Percentiles rank a stretch among this genome's conserved stretches.
Evolutionary conservation across 2,329 filamentous ascomycete genomes (phyloP).

Genomic region (Bisporella sp.): DNA sequence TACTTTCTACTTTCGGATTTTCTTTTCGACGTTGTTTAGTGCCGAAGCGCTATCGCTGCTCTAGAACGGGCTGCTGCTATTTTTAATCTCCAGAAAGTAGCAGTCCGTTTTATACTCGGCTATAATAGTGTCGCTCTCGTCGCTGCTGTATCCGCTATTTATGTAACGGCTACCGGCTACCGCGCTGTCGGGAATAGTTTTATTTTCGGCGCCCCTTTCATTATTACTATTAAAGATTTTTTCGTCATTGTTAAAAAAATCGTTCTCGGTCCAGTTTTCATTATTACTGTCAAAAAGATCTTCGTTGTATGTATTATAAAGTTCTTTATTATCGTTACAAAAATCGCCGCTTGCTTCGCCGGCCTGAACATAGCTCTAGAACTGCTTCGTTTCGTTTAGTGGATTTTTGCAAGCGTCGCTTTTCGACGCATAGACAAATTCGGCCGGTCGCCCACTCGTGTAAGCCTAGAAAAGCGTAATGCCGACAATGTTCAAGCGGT

Average conservation of each 20-base stretch:
- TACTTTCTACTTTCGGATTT: slow-evolving; percentile 1
- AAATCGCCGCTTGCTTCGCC: neutral
- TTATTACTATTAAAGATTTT: no score
- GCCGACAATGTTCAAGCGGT: neutral
- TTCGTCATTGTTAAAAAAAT: no score
- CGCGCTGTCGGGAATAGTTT: slow-evolving; percentile 2
- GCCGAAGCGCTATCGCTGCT: slow-evolving; percentile 4
- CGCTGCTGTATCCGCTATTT: slow-evolving; percentile 10
- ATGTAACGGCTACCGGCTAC: neutral
- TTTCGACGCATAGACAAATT: slow-evolving; percentile 18
- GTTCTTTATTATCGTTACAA: neutral
- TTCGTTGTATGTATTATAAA: slow-evolving; percentile 1
- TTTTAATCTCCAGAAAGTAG: slow-evolving; percentile 6
- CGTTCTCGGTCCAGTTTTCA: no score
- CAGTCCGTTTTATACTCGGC: slow-evolving; percentile 10
- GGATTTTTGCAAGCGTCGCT: slow-evolving; percentile 12
- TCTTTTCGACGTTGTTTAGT: neutral
- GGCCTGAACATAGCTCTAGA: slow-evolving; percentile 1
- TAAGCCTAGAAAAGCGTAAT: slow-evolving; percentile 19
- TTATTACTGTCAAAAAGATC: neutral
- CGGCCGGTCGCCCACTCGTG: slow-evolving; percentile 11
- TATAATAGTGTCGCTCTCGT: slow-evolving; percentile 8
- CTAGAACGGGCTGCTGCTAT: slow-evolving; percentile 1
- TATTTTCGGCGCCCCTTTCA: neutral
- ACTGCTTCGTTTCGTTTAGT: slow-evolving; percentile 7